A percentile compares a stretch with the other conserved stretches of the same genome.
phyloP scores from a whole-genome alignment of 1,139 yeast genomes.

The Pichia sp. region DNA sequence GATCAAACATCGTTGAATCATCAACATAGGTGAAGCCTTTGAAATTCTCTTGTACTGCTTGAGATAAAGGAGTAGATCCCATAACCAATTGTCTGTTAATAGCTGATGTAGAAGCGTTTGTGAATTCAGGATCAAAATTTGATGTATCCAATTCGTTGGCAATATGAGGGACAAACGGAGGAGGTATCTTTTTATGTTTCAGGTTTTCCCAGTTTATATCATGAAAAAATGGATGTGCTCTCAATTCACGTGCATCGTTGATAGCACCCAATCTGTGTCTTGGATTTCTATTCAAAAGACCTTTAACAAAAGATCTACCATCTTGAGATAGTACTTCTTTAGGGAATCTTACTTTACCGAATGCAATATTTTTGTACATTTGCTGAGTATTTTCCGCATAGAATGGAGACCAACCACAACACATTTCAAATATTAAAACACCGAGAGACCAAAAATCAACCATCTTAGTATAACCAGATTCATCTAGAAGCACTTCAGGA shows the following conservation, averaged over 20 bases:
- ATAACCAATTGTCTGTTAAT: constrained; percentile 59
- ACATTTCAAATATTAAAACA: constrained; percentile 76
- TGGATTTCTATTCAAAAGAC: constrained; percentile 89
- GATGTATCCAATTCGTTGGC: constrained; percentile 88
- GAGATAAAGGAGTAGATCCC: constrained; percentile 78
- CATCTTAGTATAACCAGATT: constrained; percentile 79
- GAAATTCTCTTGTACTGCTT: constrained; percentile 92
- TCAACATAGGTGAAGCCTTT: constrained; percentile 95
- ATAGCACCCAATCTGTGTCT: constrained; percentile 86
- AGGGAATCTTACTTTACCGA: constrained; percentile 95
- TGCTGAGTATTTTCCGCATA: constrained; percentile 96
- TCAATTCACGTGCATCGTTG: constrained; percentile 85
- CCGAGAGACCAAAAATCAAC: constrained; percentile 85
- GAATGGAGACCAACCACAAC: constrained; percentile 99
- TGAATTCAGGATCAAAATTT: constrained; percentile 95
- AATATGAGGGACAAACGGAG: constrained; percentile 94
- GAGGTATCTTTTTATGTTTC: constrained; percentile 78
- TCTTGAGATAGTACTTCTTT: constrained; percentile 87
- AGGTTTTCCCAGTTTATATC: constrained; percentile 87
- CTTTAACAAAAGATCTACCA: constrained; percentile 92
- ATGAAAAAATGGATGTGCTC: constrained; percentile 82
- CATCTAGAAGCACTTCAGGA: constrained; percentile 74
- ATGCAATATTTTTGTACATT: constrained; percentile 97
- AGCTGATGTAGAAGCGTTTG: constrained; percentile 80
- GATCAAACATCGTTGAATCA: constrained; percentile 83